Evolutionary conservation across 306 rosid genomes (phyloP).

Genomic region (Delonix regia): DNA sequence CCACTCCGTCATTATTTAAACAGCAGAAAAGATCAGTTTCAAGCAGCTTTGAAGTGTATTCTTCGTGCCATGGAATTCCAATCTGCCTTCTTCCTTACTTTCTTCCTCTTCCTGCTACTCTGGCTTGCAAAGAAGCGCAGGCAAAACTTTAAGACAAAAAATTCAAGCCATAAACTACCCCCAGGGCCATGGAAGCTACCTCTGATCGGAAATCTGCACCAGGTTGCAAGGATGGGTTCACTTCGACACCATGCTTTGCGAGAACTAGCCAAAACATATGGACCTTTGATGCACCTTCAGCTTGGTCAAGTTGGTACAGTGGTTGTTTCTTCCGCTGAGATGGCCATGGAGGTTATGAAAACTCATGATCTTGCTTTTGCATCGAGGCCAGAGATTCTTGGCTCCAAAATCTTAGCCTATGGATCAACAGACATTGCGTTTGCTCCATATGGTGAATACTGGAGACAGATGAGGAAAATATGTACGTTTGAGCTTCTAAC

Average conservation of each 20-base stretch:
- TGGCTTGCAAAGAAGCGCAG: neutral
- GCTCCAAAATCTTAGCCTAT: slow-evolving; percentile 20
- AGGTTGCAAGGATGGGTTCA: neutral
- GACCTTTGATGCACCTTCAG: slow-evolving; percentile 58
- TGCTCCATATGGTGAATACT: slow-evolving; percentile 50
- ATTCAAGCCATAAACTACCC: slow-evolving; percentile 11
- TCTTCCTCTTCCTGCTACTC: too few relatives aligned
- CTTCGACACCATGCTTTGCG: slow-evolving; percentile 34
- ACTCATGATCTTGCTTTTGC: slow-evolving; percentile 38
- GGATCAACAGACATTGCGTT: slow-evolving; percentile 29
- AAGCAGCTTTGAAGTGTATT: too few relatives aligned
- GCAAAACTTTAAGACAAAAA: too few relatives aligned
- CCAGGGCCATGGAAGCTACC: too few relatives aligned
- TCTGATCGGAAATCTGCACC: slow-evolving; percentile 42
- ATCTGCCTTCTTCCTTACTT: too few relatives aligned
- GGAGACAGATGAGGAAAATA: too few relatives aligned
- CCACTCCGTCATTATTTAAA: too few relatives aligned
- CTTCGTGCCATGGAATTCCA: too few relatives aligned
- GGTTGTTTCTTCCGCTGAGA: slow-evolving; percentile 38
- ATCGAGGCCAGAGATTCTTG: slow-evolving; percentile 25
- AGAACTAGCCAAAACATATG: slow-evolving; percentile 44
- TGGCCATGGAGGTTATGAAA: slow-evolving; percentile 31
- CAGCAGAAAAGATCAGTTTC: too few relatives aligned
- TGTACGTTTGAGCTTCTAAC: slow-evolving; percentile 18
- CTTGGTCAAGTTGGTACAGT: slow-evolving; percentile 34